Conservation (phyloP, 768 basidiomycete species). For the Chiua virens region DNA sequence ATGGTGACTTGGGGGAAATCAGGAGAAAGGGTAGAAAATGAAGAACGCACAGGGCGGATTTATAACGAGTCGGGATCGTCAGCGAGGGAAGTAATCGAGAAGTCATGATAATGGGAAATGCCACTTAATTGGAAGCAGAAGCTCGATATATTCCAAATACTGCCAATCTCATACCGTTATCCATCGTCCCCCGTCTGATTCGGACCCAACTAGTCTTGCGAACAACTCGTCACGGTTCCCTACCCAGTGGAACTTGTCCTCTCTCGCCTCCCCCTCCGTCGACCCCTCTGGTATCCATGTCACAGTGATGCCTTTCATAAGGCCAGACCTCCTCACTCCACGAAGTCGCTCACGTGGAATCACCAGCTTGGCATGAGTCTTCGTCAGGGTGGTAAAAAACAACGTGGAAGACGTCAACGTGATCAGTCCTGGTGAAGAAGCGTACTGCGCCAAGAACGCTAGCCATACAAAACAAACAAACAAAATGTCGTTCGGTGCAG, state of each 20-base stretch:
- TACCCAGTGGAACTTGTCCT: slow-evolving; percentile 61
- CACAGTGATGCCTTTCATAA: slow-evolving; percentile 53
- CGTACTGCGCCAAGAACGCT: slow-evolving; percentile 65
- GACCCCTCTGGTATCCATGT: slow-evolving; percentile 36
- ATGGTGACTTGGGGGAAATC: slow-evolving; percentile 36
- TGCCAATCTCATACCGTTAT: slow-evolving; percentile 37
- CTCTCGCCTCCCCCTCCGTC: slow-evolving; percentile 37
- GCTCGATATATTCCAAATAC: slow-evolving; percentile 5
- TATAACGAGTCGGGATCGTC: too few relatives aligned
- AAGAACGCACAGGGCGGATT: slow-evolving; percentile 6
- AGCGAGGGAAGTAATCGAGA: slow-evolving; percentile 21
- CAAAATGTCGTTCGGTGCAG: too few relatives aligned
- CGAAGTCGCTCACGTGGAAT: slow-evolving; percentile 48
- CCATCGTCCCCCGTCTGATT: slow-evolving; percentile 46
- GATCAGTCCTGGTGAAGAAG: slow-evolving; percentile 55
- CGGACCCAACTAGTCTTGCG: slow-evolving; percentile 54
- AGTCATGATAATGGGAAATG: slow-evolving; percentile 10
- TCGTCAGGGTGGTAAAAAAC: slow-evolving; percentile 56
- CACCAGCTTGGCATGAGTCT: slow-evolving; percentile 42
- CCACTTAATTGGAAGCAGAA: slow-evolving; percentile 13
- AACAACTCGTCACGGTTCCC: slow-evolving; percentile 66
- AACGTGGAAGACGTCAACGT: slow-evolving; percentile 51
- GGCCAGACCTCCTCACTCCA: slow-evolving; percentile 56
- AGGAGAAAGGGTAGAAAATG: background rate
- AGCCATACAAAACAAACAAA: too few relatives aligned